Percentiles rank a stretch among this genome's conserved stretches.
Conservation (phyloP, 2,329 filamentous ascomycete species). For the Phyllosticta capitalensis region DNA sequence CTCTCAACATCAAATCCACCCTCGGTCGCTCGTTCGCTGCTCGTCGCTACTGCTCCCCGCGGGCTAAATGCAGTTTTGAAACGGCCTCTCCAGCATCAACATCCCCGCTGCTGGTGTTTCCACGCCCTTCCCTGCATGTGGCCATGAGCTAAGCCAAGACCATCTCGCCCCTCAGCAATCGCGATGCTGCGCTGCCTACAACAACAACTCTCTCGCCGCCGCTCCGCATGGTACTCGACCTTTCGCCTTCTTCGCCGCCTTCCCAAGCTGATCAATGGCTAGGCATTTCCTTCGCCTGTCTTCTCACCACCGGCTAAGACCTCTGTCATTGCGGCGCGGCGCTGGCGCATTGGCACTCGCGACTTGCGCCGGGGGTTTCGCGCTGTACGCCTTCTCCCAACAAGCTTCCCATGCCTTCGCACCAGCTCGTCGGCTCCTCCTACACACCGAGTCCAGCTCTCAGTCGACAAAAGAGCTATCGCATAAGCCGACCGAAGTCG, state of each 20-base stretch:
- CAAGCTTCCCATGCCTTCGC: neutral
- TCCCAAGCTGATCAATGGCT: neutral
- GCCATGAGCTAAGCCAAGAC: neutral
- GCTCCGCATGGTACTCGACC: neutral
- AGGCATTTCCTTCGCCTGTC: neutral
- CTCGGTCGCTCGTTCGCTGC: neutral
- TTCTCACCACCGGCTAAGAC: neutral
- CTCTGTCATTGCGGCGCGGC: neutral
- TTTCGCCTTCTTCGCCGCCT: neutral
- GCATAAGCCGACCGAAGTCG: neutral
- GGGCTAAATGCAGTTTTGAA: neutral
- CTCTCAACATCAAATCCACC: neutral
- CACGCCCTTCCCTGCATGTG: neutral
- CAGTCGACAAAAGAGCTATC: neutral
- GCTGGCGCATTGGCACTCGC: neutral
- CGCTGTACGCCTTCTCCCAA: neutral
- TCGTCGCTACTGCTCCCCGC: neutral
- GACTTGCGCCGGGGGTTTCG: neutral
- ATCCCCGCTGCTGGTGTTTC: neutral
- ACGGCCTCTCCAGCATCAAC: neutral
- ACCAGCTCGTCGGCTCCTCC: neutral
- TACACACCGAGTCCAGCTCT: neutral
- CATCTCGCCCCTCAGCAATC: neutral
- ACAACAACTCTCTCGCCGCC: neutral
- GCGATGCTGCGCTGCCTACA: neutral